phyloP scores from a whole-genome alignment of 192 early-diverging fungal genomes.

The Coemansia sp. region DNA sequence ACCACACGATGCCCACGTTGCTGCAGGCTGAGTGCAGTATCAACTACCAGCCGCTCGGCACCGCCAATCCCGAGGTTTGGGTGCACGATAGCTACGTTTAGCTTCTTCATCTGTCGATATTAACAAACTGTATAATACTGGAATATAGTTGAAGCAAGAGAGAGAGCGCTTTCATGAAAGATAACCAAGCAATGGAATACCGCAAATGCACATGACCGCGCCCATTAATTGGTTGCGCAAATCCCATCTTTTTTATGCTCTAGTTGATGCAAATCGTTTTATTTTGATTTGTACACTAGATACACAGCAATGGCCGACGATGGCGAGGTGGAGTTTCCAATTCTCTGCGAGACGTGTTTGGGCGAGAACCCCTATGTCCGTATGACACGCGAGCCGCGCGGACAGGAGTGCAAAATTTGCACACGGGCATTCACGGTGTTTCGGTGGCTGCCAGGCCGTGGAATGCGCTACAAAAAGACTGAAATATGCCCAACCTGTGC shows the following conservation, averaged over 20 bases:
- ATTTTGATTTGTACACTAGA: neutral
- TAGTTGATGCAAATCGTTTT: neutral
- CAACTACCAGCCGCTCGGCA: conserved; percentile 91
- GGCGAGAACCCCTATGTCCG: conserved; percentile 98
- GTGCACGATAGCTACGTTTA: conserved; percentile 81
- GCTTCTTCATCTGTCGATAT: conserved; percentile 11
- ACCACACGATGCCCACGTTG: conserved; percentile 72
- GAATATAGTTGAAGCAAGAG: neutral
- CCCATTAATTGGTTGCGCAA: conserved; percentile 7
- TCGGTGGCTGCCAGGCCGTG: conserved; percentile 91
- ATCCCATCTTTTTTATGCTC: too few relatives aligned
- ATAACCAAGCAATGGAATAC: neutral
- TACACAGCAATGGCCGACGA: neutral
- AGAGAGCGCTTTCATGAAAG: too few relatives aligned
- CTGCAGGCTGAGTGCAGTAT: conserved; percentile 81
- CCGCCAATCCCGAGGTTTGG: conserved; percentile 96
- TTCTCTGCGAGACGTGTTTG: conserved; percentile 95
- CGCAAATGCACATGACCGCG: conserved; percentile 7
- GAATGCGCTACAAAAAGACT: conserved; percentile 97
- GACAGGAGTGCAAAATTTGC: conserved; percentile 88
- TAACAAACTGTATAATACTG: neutral
- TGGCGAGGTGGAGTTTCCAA: conserved; percentile 65
- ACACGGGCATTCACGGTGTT: conserved; percentile 92
- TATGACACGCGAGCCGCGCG: conserved; percentile 80
- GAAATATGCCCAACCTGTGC: conserved; percentile 98